Conservation (phyloP, 495 filamentous ascomycete genomes). For the Bryoglossum gracile region DNA sequence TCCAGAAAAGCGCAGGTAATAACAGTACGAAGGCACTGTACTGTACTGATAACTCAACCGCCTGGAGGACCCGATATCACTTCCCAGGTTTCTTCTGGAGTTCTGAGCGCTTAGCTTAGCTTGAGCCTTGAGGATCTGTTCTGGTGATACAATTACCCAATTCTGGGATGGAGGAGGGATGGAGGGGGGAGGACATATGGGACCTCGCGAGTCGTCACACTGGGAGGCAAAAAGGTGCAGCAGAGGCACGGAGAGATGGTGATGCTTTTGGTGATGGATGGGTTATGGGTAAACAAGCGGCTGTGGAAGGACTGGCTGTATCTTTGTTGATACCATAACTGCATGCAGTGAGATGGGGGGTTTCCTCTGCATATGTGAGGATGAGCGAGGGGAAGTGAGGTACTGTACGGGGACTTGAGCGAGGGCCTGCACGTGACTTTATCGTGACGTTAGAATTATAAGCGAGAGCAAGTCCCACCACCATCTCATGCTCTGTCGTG, state of each 20-base stretch:
- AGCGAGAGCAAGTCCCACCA: too few relatives aligned
- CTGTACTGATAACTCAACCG: constrained; percentile 6
- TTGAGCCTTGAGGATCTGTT: neutral
- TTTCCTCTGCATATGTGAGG: neutral
- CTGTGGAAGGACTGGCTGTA: neutral
- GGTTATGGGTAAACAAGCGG: too few relatives aligned
- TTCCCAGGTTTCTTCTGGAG: neutral
- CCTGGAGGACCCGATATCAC: neutral
- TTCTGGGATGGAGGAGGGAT: too few relatives aligned
- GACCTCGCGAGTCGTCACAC: too few relatives aligned
- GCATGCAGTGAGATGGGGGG: neutral
- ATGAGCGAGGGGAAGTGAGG: neutral
- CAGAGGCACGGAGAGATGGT: neutral
- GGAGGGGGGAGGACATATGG: too few relatives aligned
- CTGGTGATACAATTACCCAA: neutral
- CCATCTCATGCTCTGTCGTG: too few relatives aligned
- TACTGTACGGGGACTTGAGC: neutral
- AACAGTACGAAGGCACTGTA: too few relatives aligned
- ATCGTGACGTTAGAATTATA: neutral
- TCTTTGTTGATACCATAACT: neutral
- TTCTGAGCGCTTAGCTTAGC: too few relatives aligned
- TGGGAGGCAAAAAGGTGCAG: too few relatives aligned
- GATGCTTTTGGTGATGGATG: too few relatives aligned
- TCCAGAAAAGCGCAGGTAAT: constrained; percentile 7
- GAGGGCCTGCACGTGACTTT: neutral